Conservation (phyloP, 352 stramenopile species). For the Phytopythium chamaehyphon region DNA sequence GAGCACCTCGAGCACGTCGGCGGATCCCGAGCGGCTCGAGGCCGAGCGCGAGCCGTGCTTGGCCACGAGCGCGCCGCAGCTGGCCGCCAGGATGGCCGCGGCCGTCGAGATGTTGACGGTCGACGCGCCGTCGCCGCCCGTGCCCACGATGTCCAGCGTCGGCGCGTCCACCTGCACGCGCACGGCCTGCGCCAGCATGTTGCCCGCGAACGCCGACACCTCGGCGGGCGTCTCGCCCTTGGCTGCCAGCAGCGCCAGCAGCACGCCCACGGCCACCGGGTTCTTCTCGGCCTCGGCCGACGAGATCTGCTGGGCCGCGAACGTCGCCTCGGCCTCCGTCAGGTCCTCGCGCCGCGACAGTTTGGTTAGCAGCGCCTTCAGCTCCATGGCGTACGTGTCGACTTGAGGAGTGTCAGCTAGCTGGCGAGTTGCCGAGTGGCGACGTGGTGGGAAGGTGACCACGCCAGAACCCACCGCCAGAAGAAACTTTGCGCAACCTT, state of each 20-base stretch:
- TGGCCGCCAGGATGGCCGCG: slow-evolving; percentile 92
- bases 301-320: slow-evolving; percentile 71
- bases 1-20: slow-evolving; percentile 96
- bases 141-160: slow-evolving; percentile 98
- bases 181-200: slow-evolving; percentile 94
- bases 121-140: slow-evolving; percentile 96
- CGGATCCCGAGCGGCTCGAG: slow-evolving; percentile 92
- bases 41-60: slow-evolving; percentile 98
- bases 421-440: background rate
- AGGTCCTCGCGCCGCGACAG: slow-evolving; percentile 68
- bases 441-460: too few relatives aligned
- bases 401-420: background rate
- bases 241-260: slow-evolving; percentile 92
- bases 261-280: slow-evolving; percentile 80
- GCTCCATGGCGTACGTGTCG: slow-evolving; percentile 33
- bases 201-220: slow-evolving; percentile 94
- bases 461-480: background rate
- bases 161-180: slow-evolving; percentile 71
- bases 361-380: slow-evolving; percentile 76
- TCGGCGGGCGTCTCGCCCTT: slow-evolving; percentile 95
- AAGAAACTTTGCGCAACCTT: slow-evolving; percentile 5
- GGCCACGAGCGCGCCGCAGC: slow-evolving; percentile 91
- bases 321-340: slow-evolving; percentile 56
- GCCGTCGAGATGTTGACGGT: slow-evolving; percentile 99
- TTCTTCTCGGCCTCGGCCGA: slow-evolving; percentile 55